These are phyloP conservation scores for Trichoderma orchidacearum DNA, from an alignment of 495 filamentous ascomycete genomes.

Conservation along the genomic window DNA sequence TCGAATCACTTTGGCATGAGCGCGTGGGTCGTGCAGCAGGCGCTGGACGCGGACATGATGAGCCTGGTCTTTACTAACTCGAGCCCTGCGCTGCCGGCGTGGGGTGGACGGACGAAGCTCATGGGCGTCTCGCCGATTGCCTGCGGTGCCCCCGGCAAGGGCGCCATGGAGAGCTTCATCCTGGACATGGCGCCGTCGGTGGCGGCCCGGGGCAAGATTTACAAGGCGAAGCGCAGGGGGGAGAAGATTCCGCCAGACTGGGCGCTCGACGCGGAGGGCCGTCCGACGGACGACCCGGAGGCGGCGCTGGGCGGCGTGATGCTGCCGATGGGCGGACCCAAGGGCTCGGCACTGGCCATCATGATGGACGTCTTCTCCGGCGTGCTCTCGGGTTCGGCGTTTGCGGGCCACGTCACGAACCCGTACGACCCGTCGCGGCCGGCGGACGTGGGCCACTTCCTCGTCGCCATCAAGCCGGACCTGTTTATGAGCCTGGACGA, in stretches of 20 bases:
- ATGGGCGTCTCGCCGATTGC: conserved; percentile 71
- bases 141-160: conserved; percentile 52
- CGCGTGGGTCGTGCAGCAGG: conserved; percentile 65
- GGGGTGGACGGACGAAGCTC: conserved; percentile 52
- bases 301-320: conserved; percentile 57
- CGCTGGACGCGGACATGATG: conserved; percentile 59
- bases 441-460: conserved; percentile 64
- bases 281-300: conserved; percentile 51
- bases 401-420: conserved; percentile 56
- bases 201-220: conserved; percentile 62
- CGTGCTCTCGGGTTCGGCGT: conserved; percentile 52
- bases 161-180: conserved; percentile 41
- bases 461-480: conserved; percentile 64
- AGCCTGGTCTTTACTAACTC: conserved; percentile 69
- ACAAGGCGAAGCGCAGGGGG: conserved; percentile 55
- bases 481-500: conserved; percentile 59
- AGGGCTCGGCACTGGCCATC: conserved; percentile 55
- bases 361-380: conserved; percentile 85
- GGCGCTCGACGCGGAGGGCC: conserved; percentile 60
- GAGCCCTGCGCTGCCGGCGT: conserved; percentile 58
- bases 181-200: conserved; percentile 68
- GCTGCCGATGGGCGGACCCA: conserved; percentile 70
- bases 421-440: conserved; percentile 57
- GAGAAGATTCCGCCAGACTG: conserved; percentile 64
- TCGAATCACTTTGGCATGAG: conserved; percentile 76